Base-by-base conservation (phyloP, 1,284 basidiomycete species). In the Schizophyllum amplum region DNA sequence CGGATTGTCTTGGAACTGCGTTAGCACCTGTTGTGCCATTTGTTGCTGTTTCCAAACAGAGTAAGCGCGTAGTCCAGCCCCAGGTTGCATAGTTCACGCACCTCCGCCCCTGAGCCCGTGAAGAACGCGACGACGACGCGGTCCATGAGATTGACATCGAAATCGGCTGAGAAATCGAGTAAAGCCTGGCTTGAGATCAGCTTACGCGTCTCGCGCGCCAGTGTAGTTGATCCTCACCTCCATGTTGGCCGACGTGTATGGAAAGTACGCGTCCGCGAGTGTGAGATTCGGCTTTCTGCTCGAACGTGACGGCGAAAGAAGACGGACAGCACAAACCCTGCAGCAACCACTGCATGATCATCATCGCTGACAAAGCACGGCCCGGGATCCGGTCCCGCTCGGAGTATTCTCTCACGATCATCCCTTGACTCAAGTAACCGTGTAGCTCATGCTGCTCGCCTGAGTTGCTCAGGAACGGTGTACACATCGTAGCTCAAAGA, bases 1-100 rank as follows among this genome's bases (percentile, higher is more conserved):
- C n/a, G 93, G 91, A 72, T 94, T 83, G 63, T 99, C 97, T 72
- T 99, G 94, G 68, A 99, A 92, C 71, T 97, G 94, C 9, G 94
- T 95, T 63, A 98, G 81, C 60, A 92, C 80, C 68, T 89, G 86
- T 71, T 96, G 94, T 21, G 94, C 93, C 69, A 86, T 72, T 83
- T 92, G 88, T 88, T 93, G 93, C 92, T 97, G 67, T 54, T 64
- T 33, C 63, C 51, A 42, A 66, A 64, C 54, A 63, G 62, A 64
- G 48, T 66, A 55, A 64, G 61, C 59, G 55, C 33, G 33, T 42
- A 9, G 60, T 61, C 59, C 46, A 42, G 21, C 27, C 46, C 47
- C 26, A 24, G 48, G 56, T 60, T 54, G 48, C 57, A 57, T 51
- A 51, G 24, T 53, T 53, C 22, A 69, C 82, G 62, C 61, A 92